Percentiles rank a stretch among this genome's conserved stretches.
These are phyloP conservation scores for Pichia inconspicua DNA, from an alignment of 1,139 yeast genomes.

Conservation along the genomic window DNA sequence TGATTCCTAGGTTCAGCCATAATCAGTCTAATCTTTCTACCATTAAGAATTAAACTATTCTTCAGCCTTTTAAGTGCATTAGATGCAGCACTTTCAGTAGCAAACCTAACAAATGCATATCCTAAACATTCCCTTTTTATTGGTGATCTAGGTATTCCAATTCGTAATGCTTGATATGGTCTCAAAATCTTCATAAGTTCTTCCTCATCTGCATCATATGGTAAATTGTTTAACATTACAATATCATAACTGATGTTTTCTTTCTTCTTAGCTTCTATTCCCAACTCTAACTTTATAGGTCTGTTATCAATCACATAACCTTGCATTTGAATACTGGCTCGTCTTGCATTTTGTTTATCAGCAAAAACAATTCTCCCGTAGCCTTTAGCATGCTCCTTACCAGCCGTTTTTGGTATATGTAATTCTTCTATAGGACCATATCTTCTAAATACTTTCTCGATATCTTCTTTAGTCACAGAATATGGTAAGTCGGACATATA, in stretches of 20 bases:
- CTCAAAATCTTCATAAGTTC: constrained; percentile 22
- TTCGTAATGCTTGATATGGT: constrained; percentile 22
- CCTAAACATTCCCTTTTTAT: constrained; percentile 31
- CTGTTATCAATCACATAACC: constrained; percentile 22
- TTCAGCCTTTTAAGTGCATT: constrained; percentile 38
- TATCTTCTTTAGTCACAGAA: constrained; percentile 17
- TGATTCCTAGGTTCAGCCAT: constrained; percentile 38
- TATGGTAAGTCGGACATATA: constrained; percentile 21
- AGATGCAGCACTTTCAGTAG: constrained; percentile 37
- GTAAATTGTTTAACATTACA: constrained; percentile 20
- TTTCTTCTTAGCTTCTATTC: constrained; percentile 6
- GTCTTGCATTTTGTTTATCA: constrained; percentile 15
- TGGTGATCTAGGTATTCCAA: constrained; percentile 24
- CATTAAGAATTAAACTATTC: constrained; percentile 31
- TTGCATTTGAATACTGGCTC: constrained; percentile 26
- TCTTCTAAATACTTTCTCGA: constrained; percentile 19
- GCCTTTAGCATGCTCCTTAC: constrained; percentile 19
- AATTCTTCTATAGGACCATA: constrained; percentile 19
- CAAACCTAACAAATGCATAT: constrained; percentile 48
- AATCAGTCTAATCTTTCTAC: constrained; percentile 28
- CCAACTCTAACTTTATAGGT: constrained; percentile 19
- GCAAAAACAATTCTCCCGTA: constrained; percentile 20
- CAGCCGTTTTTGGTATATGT: constrained; percentile 13
- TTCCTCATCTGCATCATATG: constrained; percentile 20
- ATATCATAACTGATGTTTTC: constrained; percentile 18